Evolutionary conservation across 768 basidiomycete genomes (phyloP), one percentile per base, ranked within the genome.

Genomic region (Tephrocybe sp.): DNA sequence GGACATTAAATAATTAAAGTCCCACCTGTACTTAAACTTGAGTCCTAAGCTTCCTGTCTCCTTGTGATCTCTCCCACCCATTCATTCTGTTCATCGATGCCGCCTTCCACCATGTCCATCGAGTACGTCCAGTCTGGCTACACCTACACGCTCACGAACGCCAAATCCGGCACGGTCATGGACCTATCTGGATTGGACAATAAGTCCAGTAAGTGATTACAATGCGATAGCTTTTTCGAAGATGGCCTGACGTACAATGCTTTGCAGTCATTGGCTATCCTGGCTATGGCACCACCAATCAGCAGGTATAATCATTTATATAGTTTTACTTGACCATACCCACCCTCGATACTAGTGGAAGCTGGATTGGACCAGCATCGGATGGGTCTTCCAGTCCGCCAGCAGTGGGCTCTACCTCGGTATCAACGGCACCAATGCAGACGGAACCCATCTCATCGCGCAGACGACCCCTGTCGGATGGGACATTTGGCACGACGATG

Each of bases 181-280:
- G 82, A 85, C 57, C 70, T 84, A 48, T 84, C 82, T 15, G 80
- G 74, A 3, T 67, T 50, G 7, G 81, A 84, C 59, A 71, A 77
- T 50, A 60, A 38, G 7, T 70, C 78, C 40, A 70, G 79, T 79
- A 50, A 22, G 76, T 65, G 4, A 28, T 45, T 30, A 24, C 18
- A 37, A 15, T 34, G 9, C 5, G 21, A 5, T 19, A 18, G 12
- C 36, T n/a, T n/a, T n/a, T n/a, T n/a, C n/a, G n/a, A n/a, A n/a
- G n/a, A n/a, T 6, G n/a, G 12, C 36, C 11, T 37, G 5, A 37
- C 36, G 9, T 37, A 12, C 36, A 12, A n/a, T n/a, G n/a, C n/a
- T 37, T 5, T 13, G 4, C 25, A 51, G 50, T 51, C 25, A 51
- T 77, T 26, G 82, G 83, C 5, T 82, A 67, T 54, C 58, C 64